phyloP scores from a whole-genome alignment of 1,284 basidiomycete species.

The Anthracocystis panici-leucophaei region DNA sequence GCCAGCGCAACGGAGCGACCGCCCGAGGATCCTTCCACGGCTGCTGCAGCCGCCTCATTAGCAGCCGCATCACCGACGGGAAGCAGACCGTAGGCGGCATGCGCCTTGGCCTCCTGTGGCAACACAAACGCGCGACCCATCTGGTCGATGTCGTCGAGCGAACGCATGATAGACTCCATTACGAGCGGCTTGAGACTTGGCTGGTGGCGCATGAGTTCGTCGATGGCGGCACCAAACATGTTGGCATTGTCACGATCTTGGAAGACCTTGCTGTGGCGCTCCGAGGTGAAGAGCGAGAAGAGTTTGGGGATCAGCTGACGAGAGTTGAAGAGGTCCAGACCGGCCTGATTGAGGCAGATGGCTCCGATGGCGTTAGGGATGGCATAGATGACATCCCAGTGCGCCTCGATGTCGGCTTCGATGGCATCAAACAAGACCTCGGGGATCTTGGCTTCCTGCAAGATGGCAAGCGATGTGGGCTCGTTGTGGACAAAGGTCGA shows the following conservation, averaged over 20 bases:
- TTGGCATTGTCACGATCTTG: conserved; percentile 93
- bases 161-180: conserved; percentile 51
- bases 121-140: conserved; percentile 75
- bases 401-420: conserved; percentile 81
- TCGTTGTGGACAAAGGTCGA: conserved; percentile 99
- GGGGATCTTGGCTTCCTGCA: conserved; percentile 92
- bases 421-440: conserved; percentile 88
- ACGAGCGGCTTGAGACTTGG: conserved; percentile 84
- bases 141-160: conserved; percentile 73
- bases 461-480: conserved; percentile 89
- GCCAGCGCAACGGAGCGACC: conserved; percentile 48
- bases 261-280: conserved; percentile 85
- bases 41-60: conserved; percentile 22
- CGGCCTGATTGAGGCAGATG: conserved; percentile 90
- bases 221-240: conserved; percentile 86
- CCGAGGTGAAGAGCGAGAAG: conserved; percentile 86
- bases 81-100: conserved; percentile 51
- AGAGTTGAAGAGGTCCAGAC: conserved; percentile 81
- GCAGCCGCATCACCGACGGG: conserved; percentile 27
- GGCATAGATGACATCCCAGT: conserved; percentile 82
- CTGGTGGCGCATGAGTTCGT: conserved; percentile 96
- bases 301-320: conserved; percentile 85
- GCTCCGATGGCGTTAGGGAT: conserved; percentile 97
- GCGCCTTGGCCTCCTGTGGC: conserved; percentile 42
- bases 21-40: conserved; percentile 7